These are phyloP conservation scores for Annulohypoxylon maeteangense DNA, from an alignment of 495 filamentous ascomycete genomes.

Conservation along the genomic window DNA sequence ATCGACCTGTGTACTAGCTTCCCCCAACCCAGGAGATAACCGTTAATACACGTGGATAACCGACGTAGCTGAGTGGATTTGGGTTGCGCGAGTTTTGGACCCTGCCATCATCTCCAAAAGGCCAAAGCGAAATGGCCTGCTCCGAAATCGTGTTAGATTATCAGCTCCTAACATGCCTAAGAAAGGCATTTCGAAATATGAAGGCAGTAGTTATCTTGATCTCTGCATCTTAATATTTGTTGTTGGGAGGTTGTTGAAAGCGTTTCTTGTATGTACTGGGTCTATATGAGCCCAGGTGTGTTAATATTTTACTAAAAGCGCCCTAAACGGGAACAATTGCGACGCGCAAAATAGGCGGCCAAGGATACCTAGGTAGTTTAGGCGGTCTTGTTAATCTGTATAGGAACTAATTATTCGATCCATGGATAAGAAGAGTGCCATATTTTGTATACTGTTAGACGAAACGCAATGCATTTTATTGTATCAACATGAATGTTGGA, in stretches of 20 bases:
- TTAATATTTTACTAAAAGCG: not conserved
- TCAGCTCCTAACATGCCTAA: constrained; percentile 5
- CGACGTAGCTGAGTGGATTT: constrained; percentile 22
- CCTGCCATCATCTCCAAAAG: constrained; percentile 10
- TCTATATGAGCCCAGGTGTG: not conserved
- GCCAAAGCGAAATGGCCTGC: not conserved
- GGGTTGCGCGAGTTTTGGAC: constrained; percentile 2
- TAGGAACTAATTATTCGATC: too few species aligned
- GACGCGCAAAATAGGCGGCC: not conserved
- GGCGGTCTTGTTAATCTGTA: not conserved
- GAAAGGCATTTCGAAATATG: not conserved
- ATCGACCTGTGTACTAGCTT: not conserved
- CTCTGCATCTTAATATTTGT: not conserved
- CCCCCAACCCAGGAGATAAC: not conserved
- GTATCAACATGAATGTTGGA: not conserved
- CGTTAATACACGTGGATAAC: constrained; percentile 11
- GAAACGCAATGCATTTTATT: not conserved
- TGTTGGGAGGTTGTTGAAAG: not conserved
- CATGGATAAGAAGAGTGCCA: not conserved
- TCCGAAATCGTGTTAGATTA: not conserved
- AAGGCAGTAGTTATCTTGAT: not conserved
- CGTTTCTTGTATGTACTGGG: not conserved
- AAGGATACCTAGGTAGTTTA: not conserved
- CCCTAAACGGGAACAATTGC: not conserved
- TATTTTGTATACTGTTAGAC: not conserved